phyloP scores from a whole-genome alignment of 148 eudicot genomes.

The Dysphania ambrosioides region DNA sequence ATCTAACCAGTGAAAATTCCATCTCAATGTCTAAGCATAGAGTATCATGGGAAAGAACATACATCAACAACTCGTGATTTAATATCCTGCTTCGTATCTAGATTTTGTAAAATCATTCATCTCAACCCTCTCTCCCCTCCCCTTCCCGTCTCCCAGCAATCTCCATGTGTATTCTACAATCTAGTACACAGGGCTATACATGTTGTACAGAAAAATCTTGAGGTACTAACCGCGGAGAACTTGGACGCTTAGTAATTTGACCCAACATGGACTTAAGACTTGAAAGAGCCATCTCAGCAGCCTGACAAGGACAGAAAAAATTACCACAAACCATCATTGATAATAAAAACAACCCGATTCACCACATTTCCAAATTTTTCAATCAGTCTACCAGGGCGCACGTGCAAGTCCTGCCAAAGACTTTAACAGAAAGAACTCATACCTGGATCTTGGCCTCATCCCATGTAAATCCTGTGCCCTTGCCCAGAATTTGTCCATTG shows the following conservation, averaged over 20 bases:
- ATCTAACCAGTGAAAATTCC: neutral
- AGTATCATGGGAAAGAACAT: too few species aligned
- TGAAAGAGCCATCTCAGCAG: slow-evolving; percentile 71
- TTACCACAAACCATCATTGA: neutral
- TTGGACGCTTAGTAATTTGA: slow-evolving; percentile 54
- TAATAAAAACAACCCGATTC: neutral
- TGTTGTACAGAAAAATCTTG: neutral
- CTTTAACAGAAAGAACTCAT: neutral
- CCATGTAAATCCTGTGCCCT: slow-evolving; percentile 72
- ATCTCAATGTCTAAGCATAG: neutral
- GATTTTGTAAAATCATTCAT: neutral
- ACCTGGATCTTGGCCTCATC: slow-evolving; percentile 85
- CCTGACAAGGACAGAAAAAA: slow-evolving; percentile 40
- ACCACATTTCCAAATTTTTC: neutral
- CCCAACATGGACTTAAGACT: slow-evolving; percentile 55
- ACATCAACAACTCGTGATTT: neutral
- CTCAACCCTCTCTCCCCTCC: too few species aligned
- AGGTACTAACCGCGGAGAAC: slow-evolving; percentile 70
- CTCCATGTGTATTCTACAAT: neutral
- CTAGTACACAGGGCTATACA: neutral
- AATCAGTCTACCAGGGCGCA: neutral
- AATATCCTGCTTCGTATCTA: neutral
- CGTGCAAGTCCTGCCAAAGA: neutral
- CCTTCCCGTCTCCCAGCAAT: neutral
- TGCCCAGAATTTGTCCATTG: slow-evolving; percentile 75